phyloP scores from a whole-genome alignment of 768 basidiomycete genomes.

The Pleurotus djamor region DNA sequence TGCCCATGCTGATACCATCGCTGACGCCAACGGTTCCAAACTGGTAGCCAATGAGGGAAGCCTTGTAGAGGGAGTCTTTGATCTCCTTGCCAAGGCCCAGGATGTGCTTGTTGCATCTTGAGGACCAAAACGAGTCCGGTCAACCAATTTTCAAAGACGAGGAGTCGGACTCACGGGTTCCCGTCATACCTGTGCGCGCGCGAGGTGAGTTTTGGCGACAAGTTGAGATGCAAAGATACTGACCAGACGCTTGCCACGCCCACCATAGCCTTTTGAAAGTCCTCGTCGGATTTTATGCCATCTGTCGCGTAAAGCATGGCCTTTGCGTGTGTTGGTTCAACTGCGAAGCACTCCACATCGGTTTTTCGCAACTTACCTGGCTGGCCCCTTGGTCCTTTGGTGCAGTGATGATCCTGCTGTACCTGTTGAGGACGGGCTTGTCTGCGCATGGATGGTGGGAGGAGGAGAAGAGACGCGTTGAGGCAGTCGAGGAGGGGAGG shows the following conservation, averaged over 20 bases:
- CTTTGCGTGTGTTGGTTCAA: slow-evolving; percentile 33
- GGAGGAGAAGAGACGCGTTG: slow-evolving; percentile 5
- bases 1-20: slow-evolving; percentile 99
- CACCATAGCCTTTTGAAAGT: slow-evolving; percentile 96
- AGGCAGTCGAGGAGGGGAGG: slow-evolving; percentile 8
- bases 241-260: slow-evolving; percentile 97
- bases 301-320: slow-evolving; percentile 99
- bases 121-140: slow-evolving; percentile 1
- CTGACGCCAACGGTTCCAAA: slow-evolving; percentile 98
- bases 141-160: not conserved
- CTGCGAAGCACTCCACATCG: slow-evolving; percentile 1
- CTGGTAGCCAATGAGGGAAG: slow-evolving; percentile 89
- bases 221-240: slow-evolving; percentile 21
- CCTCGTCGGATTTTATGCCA: slow-evolving; percentile 73
- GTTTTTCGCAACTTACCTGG: slow-evolving; percentile 49
- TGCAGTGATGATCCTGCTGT: slow-evolving; percentile 82
- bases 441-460: slow-evolving; percentile 25
- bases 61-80: slow-evolving; percentile 71
- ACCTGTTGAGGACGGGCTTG: slow-evolving; percentile 54
- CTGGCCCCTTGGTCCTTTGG: slow-evolving; percentile 95
- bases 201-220: slow-evolving; percentile 12
- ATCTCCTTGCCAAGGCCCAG: slow-evolving; percentile 85
- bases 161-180: slow-evolving; percentile 74
- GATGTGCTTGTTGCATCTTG: slow-evolving; percentile 93
- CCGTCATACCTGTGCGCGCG: slow-evolving; percentile 84